A percentile compares a stretch with the other conserved stretches of the same genome.
Evolutionary conservation across 305 asterid species (phyloP).

Genomic region (Andrographis paniculata): DNA sequence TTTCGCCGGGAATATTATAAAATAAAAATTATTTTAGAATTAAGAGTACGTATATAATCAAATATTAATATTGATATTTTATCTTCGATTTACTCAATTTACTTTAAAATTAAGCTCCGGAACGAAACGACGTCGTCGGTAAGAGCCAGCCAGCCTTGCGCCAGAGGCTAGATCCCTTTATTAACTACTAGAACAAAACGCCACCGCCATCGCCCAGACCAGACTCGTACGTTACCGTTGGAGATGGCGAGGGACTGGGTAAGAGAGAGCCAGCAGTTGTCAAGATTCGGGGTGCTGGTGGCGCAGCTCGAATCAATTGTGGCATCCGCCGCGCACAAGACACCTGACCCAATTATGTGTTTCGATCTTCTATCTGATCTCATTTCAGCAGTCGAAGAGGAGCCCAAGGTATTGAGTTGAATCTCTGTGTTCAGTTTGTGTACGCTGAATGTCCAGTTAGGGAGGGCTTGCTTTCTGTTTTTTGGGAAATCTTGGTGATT

Average conservation of each 20-base stretch:
- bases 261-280: constrained; percentile 46
- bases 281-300: constrained; percentile 88
- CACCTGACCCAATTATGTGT: constrained; percentile 84
- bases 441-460: constrained; percentile 1
- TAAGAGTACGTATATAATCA: too few relatives aligned
- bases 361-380: constrained; percentile 97
- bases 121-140: too few relatives aligned
- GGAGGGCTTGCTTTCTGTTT: constrained; percentile 2
- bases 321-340: constrained; percentile 86
- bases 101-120: too few relatives aligned
- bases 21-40: too few relatives aligned
- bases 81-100: too few relatives aligned
- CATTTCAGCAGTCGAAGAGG: constrained; percentile 75
- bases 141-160: too few relatives aligned
- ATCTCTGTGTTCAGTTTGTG: constrained; percentile 9
- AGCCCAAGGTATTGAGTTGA: constrained; percentile 53
- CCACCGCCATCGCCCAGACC: constrained; percentile 13
- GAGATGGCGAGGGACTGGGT: constrained; percentile 53
- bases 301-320: constrained; percentile 98
- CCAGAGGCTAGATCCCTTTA: too few relatives aligned
- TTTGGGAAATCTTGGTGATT: constrained; percentile 12
- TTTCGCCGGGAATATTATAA: too few relatives aligned
- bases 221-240: constrained; percentile 11
- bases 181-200: constrained; percentile 1
- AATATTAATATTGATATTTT: too few relatives aligned